Percentiles rank a stretch among this genome's conserved stretches.
phyloP scores from a whole-genome alignment of 2,329 filamentous ascomycete genomes.

The Aspergillus sojae region DNA sequence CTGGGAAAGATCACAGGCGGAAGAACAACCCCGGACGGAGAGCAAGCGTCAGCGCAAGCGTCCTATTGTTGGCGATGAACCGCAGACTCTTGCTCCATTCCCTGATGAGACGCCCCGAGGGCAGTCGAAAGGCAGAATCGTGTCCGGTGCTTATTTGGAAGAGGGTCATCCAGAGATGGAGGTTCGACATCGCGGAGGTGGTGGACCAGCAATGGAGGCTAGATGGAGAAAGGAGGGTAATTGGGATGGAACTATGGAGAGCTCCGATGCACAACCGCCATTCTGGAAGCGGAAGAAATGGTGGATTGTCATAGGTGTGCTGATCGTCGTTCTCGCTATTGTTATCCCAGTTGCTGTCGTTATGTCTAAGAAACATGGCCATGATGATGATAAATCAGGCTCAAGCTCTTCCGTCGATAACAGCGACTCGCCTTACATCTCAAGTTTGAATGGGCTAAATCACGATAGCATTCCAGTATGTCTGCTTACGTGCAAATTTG shows the following conservation, averaged over 20 bases:
- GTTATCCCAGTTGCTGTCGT: slow-evolving; percentile 69
- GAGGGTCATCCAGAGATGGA: slow-evolving; percentile 61
- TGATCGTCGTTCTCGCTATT: slow-evolving; percentile 63
- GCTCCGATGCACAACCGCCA: slow-evolving; percentile 18
- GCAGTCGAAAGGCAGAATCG: slow-evolving; percentile 62
- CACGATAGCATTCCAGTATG: slow-evolving; percentile 61
- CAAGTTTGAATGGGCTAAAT: slow-evolving; percentile 57
- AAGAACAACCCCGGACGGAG: slow-evolving; percentile 27
- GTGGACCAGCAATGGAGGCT: slow-evolving; percentile 44
- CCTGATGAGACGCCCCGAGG: slow-evolving; percentile 40
- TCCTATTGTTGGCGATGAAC: slow-evolving; percentile 27
- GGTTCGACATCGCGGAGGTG: slow-evolving; percentile 45
- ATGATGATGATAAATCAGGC: slow-evolving; percentile 30
- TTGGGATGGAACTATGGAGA: slow-evolving; percentile 35
- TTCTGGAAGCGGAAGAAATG: slow-evolving; percentile 47
- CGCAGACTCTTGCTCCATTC: slow-evolving; percentile 21
- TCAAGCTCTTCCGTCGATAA: slow-evolving; percentile 25
- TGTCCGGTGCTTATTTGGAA: slow-evolving; percentile 70
- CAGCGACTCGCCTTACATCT: slow-evolving; percentile 36
- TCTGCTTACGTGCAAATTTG: background rate
- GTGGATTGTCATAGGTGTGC: slow-evolving; percentile 59
- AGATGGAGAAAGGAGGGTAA: slow-evolving; percentile 53
- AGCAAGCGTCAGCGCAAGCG: slow-evolving; percentile 30
- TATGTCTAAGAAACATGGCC: slow-evolving; percentile 63
- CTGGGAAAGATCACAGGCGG: slow-evolving; percentile 46